A percentile compares a stretch with the other conserved stretches of the same genome.
These are phyloP conservation scores for Pythium vanterpoolii DNA, from an alignment of 352 stramenopile genomes.

Conservation along the genomic window DNA sequence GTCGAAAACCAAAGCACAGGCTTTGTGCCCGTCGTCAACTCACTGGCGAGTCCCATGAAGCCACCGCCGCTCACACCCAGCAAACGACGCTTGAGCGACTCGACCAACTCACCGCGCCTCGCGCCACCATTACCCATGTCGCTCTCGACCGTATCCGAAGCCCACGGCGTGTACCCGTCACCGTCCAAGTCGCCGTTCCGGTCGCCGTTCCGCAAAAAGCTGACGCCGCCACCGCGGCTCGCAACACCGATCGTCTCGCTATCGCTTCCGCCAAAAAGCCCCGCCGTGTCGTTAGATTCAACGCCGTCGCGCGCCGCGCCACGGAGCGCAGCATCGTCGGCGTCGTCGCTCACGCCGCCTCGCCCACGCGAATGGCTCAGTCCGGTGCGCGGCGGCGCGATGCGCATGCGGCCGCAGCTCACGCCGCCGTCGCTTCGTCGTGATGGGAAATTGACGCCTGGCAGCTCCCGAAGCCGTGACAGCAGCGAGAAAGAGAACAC, in stretches of 20 bases:
- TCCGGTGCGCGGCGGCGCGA: slow-evolving; percentile 27
- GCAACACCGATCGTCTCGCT: slow-evolving; percentile 26
- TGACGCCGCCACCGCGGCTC: slow-evolving; percentile 27
- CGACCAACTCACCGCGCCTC: slow-evolving; percentile 43
- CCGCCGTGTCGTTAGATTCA: slow-evolving; percentile 3
- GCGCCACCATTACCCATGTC: slow-evolving; percentile 41
- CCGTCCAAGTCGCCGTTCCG: slow-evolving; percentile 56
- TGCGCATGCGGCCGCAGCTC: slow-evolving; percentile 13
- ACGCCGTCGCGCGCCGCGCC: slow-evolving; percentile 17
- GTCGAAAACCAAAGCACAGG: slow-evolving; percentile 41
- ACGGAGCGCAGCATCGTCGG: slow-evolving; percentile 3
- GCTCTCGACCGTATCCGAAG: slow-evolving; percentile 33
- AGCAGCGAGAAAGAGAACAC: slow-evolving; percentile 23
- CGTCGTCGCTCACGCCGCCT: slow-evolving; percentile 17
- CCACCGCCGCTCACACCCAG: slow-evolving; percentile 34
- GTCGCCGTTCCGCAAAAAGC: slow-evolving; percentile 61
- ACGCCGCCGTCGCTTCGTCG: slow-evolving; percentile 19
- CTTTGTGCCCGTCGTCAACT: slow-evolving; percentile 70
- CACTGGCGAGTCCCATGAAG: slow-evolving; percentile 50
- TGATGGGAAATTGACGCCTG: slow-evolving; percentile 13
- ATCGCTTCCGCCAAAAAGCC: slow-evolving; percentile 20
- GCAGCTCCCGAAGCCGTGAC: background rate
- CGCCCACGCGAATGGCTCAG: slow-evolving; percentile 65
- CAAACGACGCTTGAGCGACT: slow-evolving; percentile 39
- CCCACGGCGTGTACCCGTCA: slow-evolving; percentile 38